Evolutionary conservation across 495 filamentous ascomycete genomes (phyloP).

Genomic region (Neurospora intermedia): DNA sequence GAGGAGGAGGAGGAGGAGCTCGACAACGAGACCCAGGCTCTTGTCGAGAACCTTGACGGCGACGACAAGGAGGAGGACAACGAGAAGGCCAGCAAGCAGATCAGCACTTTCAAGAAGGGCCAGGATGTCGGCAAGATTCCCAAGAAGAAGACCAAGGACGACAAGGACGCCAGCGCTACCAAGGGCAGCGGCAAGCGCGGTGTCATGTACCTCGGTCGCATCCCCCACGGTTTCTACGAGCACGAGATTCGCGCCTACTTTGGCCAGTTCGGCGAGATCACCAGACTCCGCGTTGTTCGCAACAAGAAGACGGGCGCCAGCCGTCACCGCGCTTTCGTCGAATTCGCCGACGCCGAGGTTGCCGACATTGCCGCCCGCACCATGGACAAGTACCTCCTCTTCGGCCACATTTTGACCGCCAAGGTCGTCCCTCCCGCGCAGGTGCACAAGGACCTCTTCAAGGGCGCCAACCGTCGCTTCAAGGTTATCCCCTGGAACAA

Average conservation of each 20-base stretch:
- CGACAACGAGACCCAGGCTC: slow-evolving; percentile 40
- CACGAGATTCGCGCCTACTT: slow-evolving; percentile 91
- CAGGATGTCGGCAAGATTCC: slow-evolving; percentile 51
- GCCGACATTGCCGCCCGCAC: slow-evolving; percentile 84
- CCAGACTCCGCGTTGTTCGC: slow-evolving; percentile 72
- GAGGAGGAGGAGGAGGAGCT: slow-evolving; percentile 32
- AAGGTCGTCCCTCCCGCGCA: slow-evolving; percentile 64
- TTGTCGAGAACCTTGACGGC: slow-evolving; percentile 71
- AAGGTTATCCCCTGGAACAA: slow-evolving; percentile 78
- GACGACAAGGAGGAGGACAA: slow-evolving; percentile 51
- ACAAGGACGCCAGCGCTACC: slow-evolving; percentile 30
- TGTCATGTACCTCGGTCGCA: slow-evolving; percentile 78
- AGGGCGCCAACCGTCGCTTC: slow-evolving; percentile 79
- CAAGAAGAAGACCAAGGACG: slow-evolving; percentile 49
- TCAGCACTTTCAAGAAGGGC: slow-evolving; percentile 38
- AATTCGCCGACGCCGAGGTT: slow-evolving; percentile 68
- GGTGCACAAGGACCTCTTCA: slow-evolving; percentile 70
- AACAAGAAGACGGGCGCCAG: slow-evolving; percentile 79
- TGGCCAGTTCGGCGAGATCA: slow-evolving; percentile 84
- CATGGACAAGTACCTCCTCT: slow-evolving; percentile 97
- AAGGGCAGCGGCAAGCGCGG: slow-evolving; percentile 48
- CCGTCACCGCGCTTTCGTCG: slow-evolving; percentile 89
- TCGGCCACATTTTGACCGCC: slow-evolving; percentile 83
- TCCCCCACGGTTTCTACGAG: slow-evolving; percentile 95
- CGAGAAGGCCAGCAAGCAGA: slow-evolving; percentile 40